phyloP scores from a whole-genome alignment of 371 early-diverging fungal genomes.

The Capillidium rhysosporum region DNA sequence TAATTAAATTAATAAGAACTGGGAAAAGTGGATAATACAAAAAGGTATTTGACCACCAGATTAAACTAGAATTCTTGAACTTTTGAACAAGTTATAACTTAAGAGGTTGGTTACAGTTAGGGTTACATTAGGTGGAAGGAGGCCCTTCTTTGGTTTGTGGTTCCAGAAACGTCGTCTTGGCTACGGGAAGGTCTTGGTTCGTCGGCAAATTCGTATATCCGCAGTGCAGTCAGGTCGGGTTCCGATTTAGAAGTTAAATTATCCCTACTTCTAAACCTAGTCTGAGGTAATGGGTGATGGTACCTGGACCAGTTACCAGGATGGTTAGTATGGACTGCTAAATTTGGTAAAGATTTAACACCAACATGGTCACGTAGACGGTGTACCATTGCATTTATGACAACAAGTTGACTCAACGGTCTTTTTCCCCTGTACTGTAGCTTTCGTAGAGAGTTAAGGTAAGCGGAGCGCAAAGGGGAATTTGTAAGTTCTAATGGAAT shows the following conservation, averaged over 20 bases:
- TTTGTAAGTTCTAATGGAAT: background rate
- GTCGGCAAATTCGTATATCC: background rate
- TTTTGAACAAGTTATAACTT: too few relatives aligned
- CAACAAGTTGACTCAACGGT: background rate
- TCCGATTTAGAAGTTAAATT: background rate
- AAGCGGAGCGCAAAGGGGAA: background rate
- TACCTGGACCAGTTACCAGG: background rate
- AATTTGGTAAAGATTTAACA: background rate
- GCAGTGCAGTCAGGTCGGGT: background rate
- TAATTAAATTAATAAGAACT: too few relatives aligned
- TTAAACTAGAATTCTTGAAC: too few relatives aligned
- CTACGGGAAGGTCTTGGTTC: background rate
- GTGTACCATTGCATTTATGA: background rate
- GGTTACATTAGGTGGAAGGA: too few relatives aligned
- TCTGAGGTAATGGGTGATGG: background rate
- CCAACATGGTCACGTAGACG: background rate
- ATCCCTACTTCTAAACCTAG: background rate
- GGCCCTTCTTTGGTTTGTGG: too few relatives aligned
- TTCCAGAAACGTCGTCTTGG: background rate
- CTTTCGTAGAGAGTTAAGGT: background rate
- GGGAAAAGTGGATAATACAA: too few relatives aligned
- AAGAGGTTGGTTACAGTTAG: too few relatives aligned
- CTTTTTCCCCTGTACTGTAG: background rate
- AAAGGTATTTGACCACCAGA: too few relatives aligned
- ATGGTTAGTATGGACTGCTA: background rate